Evolutionary conservation across 1,139 yeast genomes (phyloP).

Genomic region (Komagataea norvegica): DNA sequence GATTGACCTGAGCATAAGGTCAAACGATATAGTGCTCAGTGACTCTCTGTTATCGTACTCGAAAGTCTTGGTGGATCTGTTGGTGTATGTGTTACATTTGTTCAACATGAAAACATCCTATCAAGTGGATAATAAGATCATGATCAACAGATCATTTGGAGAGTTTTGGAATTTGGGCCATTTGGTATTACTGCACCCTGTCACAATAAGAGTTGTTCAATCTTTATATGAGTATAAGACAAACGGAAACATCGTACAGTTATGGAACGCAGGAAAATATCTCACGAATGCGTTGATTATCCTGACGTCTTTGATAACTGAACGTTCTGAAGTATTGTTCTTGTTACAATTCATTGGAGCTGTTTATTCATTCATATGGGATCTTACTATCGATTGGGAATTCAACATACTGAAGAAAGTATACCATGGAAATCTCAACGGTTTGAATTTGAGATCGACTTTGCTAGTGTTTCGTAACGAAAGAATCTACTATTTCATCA

Average conservation of each 20-base stretch:
- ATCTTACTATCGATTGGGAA: constrained; percentile 84
- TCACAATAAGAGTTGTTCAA: constrained; percentile 69
- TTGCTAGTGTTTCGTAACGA: constrained; percentile 3
- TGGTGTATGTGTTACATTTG: constrained; percentile 41
- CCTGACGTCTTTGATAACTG: constrained; percentile 22
- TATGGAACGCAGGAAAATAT: constrained; percentile 73
- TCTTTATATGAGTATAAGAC: constrained; percentile 69
- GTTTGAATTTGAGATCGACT: constrained; percentile 4
- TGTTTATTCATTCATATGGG: constrained; percentile 81
- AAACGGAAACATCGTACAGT: constrained; percentile 44
- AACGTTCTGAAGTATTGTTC: constrained; percentile 6
- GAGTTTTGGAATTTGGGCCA: constrained; percentile 27
- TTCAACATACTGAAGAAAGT: constrained; percentile 45
- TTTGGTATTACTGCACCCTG: constrained; percentile 41
- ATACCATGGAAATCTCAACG: constrained; percentile 14
- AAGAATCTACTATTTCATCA: constrained; percentile 46
- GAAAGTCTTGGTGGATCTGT: constrained; percentile 68
- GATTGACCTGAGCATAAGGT: constrained; percentile 54
- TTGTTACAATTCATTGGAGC: constrained; percentile 56
- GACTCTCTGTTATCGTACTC: constrained; percentile 80
- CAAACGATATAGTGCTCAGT: constrained; percentile 74
- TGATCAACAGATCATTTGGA: constrained; percentile 38
- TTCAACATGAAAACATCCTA: constrained; percentile 17
- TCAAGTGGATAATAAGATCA: constrained; percentile 16
- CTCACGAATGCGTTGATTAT: constrained; percentile 64